Conservation (phyloP, 441 rosid genomes). For the Bocquillonia castaneifolia region DNA sequence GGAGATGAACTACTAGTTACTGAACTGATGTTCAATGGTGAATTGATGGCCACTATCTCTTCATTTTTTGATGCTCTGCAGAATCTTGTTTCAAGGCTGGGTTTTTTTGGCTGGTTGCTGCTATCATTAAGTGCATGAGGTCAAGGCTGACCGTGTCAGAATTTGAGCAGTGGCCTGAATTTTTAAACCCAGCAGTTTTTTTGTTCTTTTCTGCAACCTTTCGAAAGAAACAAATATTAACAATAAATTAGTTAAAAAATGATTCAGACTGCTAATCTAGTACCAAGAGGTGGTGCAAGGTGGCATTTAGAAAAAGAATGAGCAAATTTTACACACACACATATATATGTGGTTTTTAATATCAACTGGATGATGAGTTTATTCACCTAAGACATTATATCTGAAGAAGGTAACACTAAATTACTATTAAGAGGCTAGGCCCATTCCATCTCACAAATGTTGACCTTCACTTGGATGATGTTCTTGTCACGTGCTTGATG, state of each 20-base stretch:
- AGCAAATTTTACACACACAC: background rate
- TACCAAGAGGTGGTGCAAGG: background rate
- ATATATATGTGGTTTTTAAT: too few relatives aligned
- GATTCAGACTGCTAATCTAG: background rate
- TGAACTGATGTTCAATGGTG: constrained; percentile 96
- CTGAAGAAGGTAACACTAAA: background rate
- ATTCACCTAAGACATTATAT: background rate
- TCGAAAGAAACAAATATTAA: background rate
- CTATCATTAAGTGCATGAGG: background rate
- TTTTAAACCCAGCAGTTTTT: background rate
- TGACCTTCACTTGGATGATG: background rate
- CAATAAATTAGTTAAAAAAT: background rate
- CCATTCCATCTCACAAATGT: background rate
- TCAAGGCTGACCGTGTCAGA: constrained; percentile 12
- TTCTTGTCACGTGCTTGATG: background rate
- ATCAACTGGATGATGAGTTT: background rate
- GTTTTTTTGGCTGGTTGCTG: constrained; percentile 15
- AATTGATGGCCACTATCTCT: constrained; percentile 20
- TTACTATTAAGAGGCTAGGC: background rate
- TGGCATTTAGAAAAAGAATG: background rate
- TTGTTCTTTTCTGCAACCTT: background rate
- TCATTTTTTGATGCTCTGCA: constrained; percentile 13
- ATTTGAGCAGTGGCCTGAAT: constrained; percentile 9
- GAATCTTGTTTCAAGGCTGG: constrained; percentile 20
- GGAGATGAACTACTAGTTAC: constrained; percentile 98